Evolutionary conservation across 176 grass and related monocot species (phyloP), one percentile per base, ranked within the genome.

Genomic region (Microstegium vimineum): DNA sequence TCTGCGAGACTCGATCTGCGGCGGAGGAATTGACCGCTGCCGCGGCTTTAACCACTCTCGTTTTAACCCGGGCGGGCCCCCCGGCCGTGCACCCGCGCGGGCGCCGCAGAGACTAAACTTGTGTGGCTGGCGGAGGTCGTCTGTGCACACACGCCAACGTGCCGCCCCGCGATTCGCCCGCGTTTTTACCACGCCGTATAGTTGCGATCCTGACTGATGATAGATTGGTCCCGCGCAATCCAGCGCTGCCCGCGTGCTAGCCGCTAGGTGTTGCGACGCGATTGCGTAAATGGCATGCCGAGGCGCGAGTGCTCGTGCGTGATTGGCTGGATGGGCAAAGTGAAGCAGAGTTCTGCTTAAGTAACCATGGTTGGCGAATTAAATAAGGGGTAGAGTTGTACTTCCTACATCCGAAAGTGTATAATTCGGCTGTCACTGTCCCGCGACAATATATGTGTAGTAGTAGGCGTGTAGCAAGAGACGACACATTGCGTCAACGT

Each of bases 21-120:
- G 5, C 46, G 12, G 18, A 4, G 7, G 84, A 86, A 86, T 81
- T 81, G 84, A 81, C 84, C 45, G 76, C 66, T 38, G 65, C 65
- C 65, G 65, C 65, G 0, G 8, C 27, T 27, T 25, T 25, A 15
- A 14, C 20, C 4, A 22, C 15, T 5, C n/a, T 1, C 16, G 33
- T 42, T 86, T 86, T 33, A 26, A 86, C 84, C 38, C 18, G 38
- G 65, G 3, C 38, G 43, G 43, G 38, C 30, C 40, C 2, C n/a
- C n/a, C n/a, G n/a, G n/a, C n/a, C 4, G 20, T n/a, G 49, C 49
- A 52, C 17, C 1, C 28, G 2, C 28, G 7, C 1, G 13, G 43
- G 13, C 43, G n/a, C 23, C 49, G 18, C 49, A 54, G 49, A 22
- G 2, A n/a, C n/a, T n/a, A n/a, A 0, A 1, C 17, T 34, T 12